phyloP scores from a whole-genome alignment of 2,329 filamentous ascomycete genomes.

The Aspergillus awamori region DNA sequence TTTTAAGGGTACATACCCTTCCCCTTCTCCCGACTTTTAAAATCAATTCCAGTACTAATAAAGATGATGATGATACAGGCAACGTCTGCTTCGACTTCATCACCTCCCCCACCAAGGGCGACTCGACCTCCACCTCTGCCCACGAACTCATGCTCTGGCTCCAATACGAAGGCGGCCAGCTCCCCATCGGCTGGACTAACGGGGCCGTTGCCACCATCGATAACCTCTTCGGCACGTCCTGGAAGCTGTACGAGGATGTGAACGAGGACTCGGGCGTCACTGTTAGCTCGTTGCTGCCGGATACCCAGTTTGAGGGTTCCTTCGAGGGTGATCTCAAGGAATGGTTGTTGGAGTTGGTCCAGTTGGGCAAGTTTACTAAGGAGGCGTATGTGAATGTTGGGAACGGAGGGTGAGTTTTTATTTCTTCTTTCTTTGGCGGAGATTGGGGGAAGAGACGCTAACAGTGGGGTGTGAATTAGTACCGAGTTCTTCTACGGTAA shows the following conservation, averaged over 20 bases:
- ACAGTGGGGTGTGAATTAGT: constrained; percentile 9
- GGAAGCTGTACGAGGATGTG: constrained; percentile 48
- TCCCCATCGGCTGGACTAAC: constrained; percentile 47
- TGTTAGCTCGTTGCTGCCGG: constrained; percentile 43
- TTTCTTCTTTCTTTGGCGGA: background rate
- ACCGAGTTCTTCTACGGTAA: constrained; percentile 28
- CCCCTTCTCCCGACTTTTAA: background rate
- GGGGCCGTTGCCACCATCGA: constrained; percentile 41
- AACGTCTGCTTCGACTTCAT: constrained; percentile 52
- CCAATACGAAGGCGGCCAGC: constrained; percentile 48
- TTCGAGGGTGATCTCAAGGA: constrained; percentile 48
- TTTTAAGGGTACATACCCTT: constrained; percentile 41
- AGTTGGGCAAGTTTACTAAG: constrained; percentile 41
- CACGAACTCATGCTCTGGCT: constrained; percentile 53
- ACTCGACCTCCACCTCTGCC: constrained; percentile 43
- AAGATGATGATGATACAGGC: background rate
- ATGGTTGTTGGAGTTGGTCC: constrained; percentile 44
- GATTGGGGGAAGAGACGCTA: background rate
- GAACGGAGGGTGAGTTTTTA: constrained; percentile 39
- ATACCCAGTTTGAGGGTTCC: constrained; percentile 41
- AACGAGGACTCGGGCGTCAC: constrained; percentile 50
- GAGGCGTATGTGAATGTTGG: constrained; percentile 49
- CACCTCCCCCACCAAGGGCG: constrained; percentile 47
- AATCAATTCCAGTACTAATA: background rate
- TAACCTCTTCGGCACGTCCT: constrained; percentile 42